These are phyloP conservation scores for Haematococcus sp. DNA, from an alignment of 139 green algal genomes.

Conservation along the genomic window DNA sequence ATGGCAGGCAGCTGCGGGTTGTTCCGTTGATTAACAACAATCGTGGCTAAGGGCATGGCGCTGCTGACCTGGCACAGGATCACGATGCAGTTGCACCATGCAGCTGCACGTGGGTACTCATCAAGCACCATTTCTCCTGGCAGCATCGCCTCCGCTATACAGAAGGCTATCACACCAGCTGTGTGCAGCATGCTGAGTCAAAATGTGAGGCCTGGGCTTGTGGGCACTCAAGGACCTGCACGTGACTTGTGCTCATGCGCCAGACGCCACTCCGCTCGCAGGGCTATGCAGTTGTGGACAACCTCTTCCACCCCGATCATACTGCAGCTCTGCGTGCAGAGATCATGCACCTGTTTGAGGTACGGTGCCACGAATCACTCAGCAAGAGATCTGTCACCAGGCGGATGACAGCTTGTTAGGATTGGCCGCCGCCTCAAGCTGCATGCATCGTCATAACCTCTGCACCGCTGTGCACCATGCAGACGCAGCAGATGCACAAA, in stretches of 20 bases:
- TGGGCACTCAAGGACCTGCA: background rate
- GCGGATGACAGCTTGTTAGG: no score
- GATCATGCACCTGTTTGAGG: slow-evolving; percentile 28
- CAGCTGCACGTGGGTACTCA: background rate
- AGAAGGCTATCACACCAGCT: background rate
- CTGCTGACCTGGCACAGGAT: background rate
- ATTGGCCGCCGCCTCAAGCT: no score
- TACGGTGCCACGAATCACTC: background rate
- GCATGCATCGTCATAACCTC: no score
- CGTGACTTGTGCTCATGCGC: background rate
- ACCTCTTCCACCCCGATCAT: slow-evolving; percentile 20
- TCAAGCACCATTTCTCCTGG: background rate
- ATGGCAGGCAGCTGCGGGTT: no score
- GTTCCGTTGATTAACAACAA: no score
- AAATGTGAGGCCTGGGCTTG: background rate
- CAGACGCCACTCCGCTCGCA: background rate
- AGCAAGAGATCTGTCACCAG: no score
- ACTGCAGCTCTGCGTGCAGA: slow-evolving; percentile 30
- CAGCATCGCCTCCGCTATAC: background rate
- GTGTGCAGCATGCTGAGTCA: background rate
- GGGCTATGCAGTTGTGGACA: slow-evolving; percentile 60
- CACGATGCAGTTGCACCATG: background rate
- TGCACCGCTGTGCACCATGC: background rate
- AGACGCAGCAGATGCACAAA: slow-evolving; percentile 38
- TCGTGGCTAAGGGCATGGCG: no score